Percentiles rank a stretch among this genome's conserved stretches.
Conservation (phyloP, 176 grass and related monocot species). For the Triticum turgidum region DNA sequence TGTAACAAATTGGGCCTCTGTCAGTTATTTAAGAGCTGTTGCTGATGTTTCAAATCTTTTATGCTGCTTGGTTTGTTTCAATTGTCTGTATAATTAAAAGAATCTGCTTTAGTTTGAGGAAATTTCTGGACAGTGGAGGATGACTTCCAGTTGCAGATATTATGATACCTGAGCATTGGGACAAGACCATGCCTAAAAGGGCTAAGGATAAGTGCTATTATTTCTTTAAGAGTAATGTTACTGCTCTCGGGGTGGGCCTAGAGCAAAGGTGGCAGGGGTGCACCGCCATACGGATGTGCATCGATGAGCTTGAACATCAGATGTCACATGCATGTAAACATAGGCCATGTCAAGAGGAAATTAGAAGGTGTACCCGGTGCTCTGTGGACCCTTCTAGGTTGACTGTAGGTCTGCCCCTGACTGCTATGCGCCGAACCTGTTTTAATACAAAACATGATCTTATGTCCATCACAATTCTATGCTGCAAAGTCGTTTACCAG, state of each 20-base stretch:
- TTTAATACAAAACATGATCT: neutral
- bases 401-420: too few relatives aligned
- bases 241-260: neutral
- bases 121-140: neutral
- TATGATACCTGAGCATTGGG: neutral
- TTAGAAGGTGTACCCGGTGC: too few relatives aligned
- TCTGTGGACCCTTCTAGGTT: too few relatives aligned
- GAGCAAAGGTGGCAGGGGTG: neutral
- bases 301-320: neutral
- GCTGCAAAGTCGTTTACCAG: neutral
- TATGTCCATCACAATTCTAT: neutral
- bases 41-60: neutral
- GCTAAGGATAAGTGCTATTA: neutral
- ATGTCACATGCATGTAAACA: neutral
- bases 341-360: too few relatives aligned
- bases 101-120: neutral
- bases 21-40: neutral
- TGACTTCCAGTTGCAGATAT: neutral
- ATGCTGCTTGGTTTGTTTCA: neutral
- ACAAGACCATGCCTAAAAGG: neutral
- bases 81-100: neutral
- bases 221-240: neutral
- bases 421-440: neutral
- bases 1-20: neutral
- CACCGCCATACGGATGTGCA: neutral